phyloP scores from a whole-genome alignment of 2,329 filamentous ascomycete genomes.

The Zymoseptoria pseudotritici region DNA sequence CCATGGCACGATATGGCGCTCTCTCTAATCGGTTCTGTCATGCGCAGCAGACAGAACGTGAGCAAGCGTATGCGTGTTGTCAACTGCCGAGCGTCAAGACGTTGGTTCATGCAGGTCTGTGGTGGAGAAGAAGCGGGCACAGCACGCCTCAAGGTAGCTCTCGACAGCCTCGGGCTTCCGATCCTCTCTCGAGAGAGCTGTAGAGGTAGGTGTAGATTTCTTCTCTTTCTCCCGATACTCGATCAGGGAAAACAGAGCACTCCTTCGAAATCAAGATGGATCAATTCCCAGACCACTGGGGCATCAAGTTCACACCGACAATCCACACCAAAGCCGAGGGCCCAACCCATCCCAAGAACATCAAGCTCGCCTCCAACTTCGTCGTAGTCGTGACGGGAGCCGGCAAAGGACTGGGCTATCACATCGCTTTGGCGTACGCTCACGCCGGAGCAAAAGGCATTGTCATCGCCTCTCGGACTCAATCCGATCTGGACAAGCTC shows the following conservation, averaged over 20 bases:
- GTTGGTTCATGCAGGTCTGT: not conserved
- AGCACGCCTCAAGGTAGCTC: not conserved
- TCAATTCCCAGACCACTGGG: slow-evolving; percentile 9
- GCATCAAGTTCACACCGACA: slow-evolving; percentile 9
- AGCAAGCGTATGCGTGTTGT: not conserved
- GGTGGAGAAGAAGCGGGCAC: not conserved
- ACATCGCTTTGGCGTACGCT: slow-evolving; percentile 12
- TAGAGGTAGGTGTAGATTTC: not conserved
- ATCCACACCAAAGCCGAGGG: slow-evolving; percentile 10
- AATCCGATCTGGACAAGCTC: slow-evolving; percentile 7
- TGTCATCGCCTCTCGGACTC: slow-evolving; percentile 11
- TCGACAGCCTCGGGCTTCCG: not conserved
- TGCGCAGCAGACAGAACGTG: no score
- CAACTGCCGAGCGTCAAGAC: not conserved
- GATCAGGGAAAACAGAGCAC: no score
- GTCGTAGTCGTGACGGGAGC: slow-evolving; percentile 13
- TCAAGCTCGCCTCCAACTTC: slow-evolving; percentile 9
- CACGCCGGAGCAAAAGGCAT: slow-evolving; percentile 12
- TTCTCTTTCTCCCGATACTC: not conserved
- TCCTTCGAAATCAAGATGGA: not conserved
- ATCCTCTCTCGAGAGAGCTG: not conserved
- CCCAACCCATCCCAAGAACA: slow-evolving; percentile 12
- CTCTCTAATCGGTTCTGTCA: no score
- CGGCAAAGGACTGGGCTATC: slow-evolving; percentile 12
- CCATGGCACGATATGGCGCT: no score